A percentile compares a stretch with the other conserved stretches of the same genome.
phyloP scores from a whole-genome alignment of 2,329 filamentous ascomycete species.

The Monosporascus sp. region DNA sequence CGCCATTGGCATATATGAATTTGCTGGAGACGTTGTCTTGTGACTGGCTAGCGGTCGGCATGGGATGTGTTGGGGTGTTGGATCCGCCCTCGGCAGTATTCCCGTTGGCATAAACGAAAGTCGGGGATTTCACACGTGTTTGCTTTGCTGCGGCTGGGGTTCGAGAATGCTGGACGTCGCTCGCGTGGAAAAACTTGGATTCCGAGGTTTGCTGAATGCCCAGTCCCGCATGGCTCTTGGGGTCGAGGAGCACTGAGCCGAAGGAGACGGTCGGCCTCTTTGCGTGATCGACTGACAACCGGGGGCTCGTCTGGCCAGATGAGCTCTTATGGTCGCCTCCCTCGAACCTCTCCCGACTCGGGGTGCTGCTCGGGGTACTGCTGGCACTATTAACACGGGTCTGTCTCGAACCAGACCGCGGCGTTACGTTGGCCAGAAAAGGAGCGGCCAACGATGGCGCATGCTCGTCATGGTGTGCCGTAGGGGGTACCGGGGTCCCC shows the following conservation, averaged over 20 bases:
- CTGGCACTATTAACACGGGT: conserved; percentile 64
- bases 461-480: conserved; percentile 42
- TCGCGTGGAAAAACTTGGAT: conserved; percentile 89
- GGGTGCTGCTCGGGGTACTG: conserved; percentile 61
- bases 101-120: conserved; percentile 56
- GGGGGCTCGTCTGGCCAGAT: conserved; percentile 29
- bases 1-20: conserved; percentile 72
- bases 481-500: conserved; percentile 23
- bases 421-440: conserved; percentile 67
- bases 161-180: conserved; percentile 57
- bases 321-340: conserved; percentile 36
- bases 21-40: conserved; percentile 47
- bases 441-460: conserved; percentile 50
- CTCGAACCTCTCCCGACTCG: conserved; percentile 41
- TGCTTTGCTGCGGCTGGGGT: conserved; percentile 23
- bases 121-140: conserved; percentile 33
- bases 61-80: conserved; percentile 27
- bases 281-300: conserved; percentile 23
- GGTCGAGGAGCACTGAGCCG: conserved; percentile 32
- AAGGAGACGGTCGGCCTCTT: conserved; percentile 34
- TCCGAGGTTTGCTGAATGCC: conserved; percentile 28
- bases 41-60: conserved; percentile 26
- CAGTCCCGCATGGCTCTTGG: conserved; percentile 21
- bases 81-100: conserved; percentile 35
- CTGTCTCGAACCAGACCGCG: conserved; percentile 69